Percentiles rank a stretch among this genome's conserved stretches.
Evolutionary conservation across 306 rosid species (phyloP).

Genomic region (Prosopis cineraria): DNA sequence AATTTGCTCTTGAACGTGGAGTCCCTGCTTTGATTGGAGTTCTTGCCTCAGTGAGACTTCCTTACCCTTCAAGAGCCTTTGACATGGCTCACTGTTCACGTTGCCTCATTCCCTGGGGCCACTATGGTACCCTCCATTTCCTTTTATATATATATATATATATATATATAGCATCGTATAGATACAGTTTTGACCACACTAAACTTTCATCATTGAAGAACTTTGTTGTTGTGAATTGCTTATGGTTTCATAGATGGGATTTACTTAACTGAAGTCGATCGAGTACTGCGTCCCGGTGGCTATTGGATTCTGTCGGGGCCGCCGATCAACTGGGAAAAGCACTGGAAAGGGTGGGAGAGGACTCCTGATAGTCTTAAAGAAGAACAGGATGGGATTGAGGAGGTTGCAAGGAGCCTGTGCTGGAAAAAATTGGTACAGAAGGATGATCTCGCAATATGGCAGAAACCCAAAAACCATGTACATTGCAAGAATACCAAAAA

Average conservation of each 20-base stretch:
- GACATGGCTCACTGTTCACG: no score
- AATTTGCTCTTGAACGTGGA: no score
- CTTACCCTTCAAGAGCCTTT: no score
- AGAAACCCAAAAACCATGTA: constrained; percentile 78
- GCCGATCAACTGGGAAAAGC: constrained; percentile 85
- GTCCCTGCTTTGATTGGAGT: no score
- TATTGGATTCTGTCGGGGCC: constrained; percentile 98
- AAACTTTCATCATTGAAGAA: background rate
- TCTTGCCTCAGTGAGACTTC: no score
- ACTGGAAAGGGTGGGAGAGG: constrained; percentile 90
- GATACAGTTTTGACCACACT: background rate
- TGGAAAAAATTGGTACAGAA: constrained; percentile 83
- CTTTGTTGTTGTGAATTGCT: background rate
- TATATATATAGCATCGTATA: background rate
- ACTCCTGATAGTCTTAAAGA: constrained; percentile 58
- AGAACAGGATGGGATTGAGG: constrained; percentile 75
- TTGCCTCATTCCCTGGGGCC: no score
- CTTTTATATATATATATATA: background rate
- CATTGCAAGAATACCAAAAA: constrained; percentile 67
- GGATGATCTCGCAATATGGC: constrained; percentile 89
- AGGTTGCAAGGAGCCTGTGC: constrained; percentile 78
- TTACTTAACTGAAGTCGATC: constrained; percentile 80
- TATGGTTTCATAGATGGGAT: constrained; percentile 62
- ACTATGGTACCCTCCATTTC: background rate
- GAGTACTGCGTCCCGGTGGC: constrained; percentile 89